phyloP scores from a whole-genome alignment of 2,329 filamentous ascomycete genomes.

The Diaporthe sp. region DNA sequence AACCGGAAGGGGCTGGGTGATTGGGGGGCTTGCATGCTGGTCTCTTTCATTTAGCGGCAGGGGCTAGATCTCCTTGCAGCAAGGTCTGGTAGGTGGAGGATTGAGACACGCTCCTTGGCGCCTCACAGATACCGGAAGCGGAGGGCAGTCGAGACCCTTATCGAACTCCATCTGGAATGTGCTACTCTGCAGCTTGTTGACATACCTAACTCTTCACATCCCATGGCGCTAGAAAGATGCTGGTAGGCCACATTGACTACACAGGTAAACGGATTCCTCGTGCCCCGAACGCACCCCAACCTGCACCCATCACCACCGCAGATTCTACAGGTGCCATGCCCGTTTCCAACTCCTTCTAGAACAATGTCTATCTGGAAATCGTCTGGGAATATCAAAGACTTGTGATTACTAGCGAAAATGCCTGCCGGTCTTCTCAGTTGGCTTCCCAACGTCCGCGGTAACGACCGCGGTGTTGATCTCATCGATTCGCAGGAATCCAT shows the following conservation, averaged over 20 bases:
- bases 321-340: not conserved
- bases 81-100: not conserved
- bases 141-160: not conserved
- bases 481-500: not conserved
- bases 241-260: not conserved
- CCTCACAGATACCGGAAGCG: not conserved
- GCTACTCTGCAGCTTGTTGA: not conserved
- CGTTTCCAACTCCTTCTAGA: not conserved
- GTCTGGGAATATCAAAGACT: not conserved
- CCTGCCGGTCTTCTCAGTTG: too few relatives aligned
- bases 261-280: not conserved
- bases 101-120: not conserved
- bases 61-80: not conserved
- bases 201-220: not conserved
- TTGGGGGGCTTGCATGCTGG: too few relatives aligned
- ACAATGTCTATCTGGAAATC: accelerated
- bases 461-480: not conserved
- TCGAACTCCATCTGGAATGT: not conserved
- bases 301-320: not conserved
- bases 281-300: not conserved
- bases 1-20: too few relatives aligned
- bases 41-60: not conserved
- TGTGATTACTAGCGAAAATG: not conserved
- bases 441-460: not conserved
- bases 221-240: not conserved